Conservation (phyloP, 192 early-diverging fungal species). For the Gamsiella multidivaricata region DNA sequence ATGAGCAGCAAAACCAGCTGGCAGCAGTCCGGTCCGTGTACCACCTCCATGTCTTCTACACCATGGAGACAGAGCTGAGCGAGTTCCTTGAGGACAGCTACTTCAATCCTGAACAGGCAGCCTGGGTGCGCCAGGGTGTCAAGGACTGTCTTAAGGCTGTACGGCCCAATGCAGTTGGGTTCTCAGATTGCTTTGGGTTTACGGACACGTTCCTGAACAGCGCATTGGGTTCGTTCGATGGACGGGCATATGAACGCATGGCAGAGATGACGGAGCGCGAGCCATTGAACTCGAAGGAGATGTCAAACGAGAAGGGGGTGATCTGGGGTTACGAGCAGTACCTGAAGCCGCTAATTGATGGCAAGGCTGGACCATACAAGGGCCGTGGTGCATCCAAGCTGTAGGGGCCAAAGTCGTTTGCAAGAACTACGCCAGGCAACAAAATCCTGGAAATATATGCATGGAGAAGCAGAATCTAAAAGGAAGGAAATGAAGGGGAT, state of each 20-base stretch:
- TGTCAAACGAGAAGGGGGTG: constrained; percentile 50
- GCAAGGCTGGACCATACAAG: constrained; percentile 28
- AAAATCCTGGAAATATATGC: too few species aligned
- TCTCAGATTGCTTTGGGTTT: constrained; percentile 84
- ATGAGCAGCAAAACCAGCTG: constrained; percentile 41
- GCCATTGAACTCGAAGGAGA: constrained; percentile 46
- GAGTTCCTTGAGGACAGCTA: constrained; percentile 69
- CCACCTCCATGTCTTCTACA: constrained; percentile 68
- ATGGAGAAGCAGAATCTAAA: too few species aligned
- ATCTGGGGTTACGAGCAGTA: constrained; percentile 62
- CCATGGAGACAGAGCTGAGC: constrained; percentile 72
- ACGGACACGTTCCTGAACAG: constrained; percentile 82
- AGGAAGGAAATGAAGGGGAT: too few species aligned
- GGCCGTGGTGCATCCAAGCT: constrained; percentile 14
- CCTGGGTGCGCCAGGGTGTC: constrained; percentile 60
- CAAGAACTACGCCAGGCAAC: too few species aligned
- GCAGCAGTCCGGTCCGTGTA: constrained; percentile 57
- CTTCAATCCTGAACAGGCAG: constrained; percentile 59
- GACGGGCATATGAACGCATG: constrained; percentile 76
- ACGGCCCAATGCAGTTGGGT: constrained; percentile 79
- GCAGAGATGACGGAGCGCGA: constrained; percentile 49
- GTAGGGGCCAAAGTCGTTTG: too few species aligned
- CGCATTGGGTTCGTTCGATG: constrained; percentile 79
- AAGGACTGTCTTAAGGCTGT: constrained; percentile 67
- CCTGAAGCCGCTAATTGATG: constrained; percentile 43